Percentiles rank a stretch among this genome's conserved stretches.
These are phyloP conservation scores for Alnus rubra DNA, from an alignment of 306 rosid species.

Conservation along the genomic window DNA sequence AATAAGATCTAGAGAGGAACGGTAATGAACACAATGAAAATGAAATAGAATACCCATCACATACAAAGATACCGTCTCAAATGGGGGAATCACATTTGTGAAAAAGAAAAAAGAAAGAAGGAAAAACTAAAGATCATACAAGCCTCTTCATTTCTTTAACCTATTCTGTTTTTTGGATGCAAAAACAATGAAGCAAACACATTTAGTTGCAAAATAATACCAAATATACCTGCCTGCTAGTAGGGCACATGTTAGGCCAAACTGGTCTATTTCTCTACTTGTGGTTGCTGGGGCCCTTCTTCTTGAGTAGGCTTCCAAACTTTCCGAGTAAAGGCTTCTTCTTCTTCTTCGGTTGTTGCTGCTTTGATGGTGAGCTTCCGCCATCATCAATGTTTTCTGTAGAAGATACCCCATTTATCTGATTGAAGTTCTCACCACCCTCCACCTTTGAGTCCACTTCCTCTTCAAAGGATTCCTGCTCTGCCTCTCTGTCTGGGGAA, in stretches of 20 bases:
- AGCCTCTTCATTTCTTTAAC: slow-evolving; percentile 57
- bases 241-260: slow-evolving; percentile 28
- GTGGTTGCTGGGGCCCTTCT: slow-evolving; percentile 70
- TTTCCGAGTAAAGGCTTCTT: slow-evolving; percentile 87
- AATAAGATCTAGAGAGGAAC: slow-evolving; percentile 28
- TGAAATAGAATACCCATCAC: slow-evolving; percentile 31
- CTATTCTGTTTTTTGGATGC: slow-evolving; percentile 55
- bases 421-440: slow-evolving; percentile 57
- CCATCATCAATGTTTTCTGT: slow-evolving; percentile 49
- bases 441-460: slow-evolving; percentile 70
- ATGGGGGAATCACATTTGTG: slow-evolving; percentile 12
- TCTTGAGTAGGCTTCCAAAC: slow-evolving; percentile 92
- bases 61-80: slow-evolving; percentile 29
- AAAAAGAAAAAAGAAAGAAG: slow-evolving; percentile 2
- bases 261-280: slow-evolving; percentile 49
- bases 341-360: slow-evolving; percentile 75
- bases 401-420: slow-evolving; percentile 54
- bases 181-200: slow-evolving; percentile 55
- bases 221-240: slow-evolving; percentile 48
- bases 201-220: slow-evolving; percentile 51
- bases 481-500: slow-evolving; percentile 75
- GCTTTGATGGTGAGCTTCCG: slow-evolving; percentile 64
- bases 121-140: slow-evolving; percentile 49
- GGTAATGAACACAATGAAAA: slow-evolving; percentile 16
- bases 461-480: slow-evolving; percentile 65